These are phyloP conservation scores for Polygonum aviculare DNA, from an alignment of 148 eudicot genomes.

Conservation along the genomic window DNA sequence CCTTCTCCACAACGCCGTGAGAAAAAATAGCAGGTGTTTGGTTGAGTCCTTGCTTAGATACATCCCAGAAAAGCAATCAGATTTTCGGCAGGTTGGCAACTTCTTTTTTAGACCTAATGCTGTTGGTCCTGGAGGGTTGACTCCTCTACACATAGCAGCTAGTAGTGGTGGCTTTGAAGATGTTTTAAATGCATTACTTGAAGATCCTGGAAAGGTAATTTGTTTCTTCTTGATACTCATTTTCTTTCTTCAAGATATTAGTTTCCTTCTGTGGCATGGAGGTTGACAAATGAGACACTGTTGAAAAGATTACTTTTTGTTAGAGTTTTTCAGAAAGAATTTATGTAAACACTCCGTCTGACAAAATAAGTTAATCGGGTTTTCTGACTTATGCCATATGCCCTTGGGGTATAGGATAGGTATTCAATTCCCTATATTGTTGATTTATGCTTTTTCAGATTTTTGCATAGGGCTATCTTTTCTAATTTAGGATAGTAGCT, in stretches of 20 bases:
- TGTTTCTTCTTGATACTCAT: background rate
- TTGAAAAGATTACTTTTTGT: no score
- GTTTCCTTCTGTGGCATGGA: no score
- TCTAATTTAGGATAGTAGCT: no score
- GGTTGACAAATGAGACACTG: no score
- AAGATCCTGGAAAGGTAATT: constrained; percentile 81
- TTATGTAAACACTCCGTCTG: no score
- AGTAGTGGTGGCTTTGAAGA: constrained; percentile 47
- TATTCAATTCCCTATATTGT: no score
- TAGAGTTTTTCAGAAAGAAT: no score
- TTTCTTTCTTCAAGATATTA: background rate
- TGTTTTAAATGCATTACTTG: constrained; percentile 77
- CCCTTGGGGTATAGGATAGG: no score
- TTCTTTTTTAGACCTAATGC: constrained; percentile 72
- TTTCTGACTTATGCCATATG: no score
- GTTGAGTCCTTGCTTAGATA: constrained; percentile 59
- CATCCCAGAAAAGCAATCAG: constrained; percentile 21
- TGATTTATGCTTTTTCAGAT: no score
- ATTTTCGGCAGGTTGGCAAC: constrained; percentile 6
- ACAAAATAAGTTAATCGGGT: no score
- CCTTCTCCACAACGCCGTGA: constrained; percentile 78
- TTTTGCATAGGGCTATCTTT: no score
- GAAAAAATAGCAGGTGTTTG: constrained; percentile 57
- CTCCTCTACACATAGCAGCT: constrained; percentile 93
- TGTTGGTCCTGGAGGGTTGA: constrained; percentile 70